Percentiles rank a stretch among this genome's conserved stretches.
Evolutionary conservation across 2,329 filamentous ascomycete species (phyloP).

Genomic region (Simplicillium aogashimaense): DNA sequence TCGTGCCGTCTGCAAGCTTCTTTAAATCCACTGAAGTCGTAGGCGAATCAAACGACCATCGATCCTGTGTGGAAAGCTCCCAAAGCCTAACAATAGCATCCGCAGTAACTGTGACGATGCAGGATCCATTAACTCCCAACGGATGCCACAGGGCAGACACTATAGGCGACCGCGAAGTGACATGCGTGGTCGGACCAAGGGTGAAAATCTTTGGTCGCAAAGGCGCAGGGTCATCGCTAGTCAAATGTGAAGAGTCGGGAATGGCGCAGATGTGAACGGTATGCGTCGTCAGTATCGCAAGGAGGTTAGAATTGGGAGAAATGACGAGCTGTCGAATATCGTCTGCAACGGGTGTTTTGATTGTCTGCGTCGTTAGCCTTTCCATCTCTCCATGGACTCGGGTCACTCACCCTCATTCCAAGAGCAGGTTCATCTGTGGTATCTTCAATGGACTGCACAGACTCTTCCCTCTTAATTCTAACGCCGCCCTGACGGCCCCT

Average conservation of each 20-base stretch:
- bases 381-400: neutral
- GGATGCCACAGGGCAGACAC: slow-evolving; percentile 88
- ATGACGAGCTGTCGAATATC: slow-evolving; percentile 78
- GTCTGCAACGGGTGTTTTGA: slow-evolving; percentile 69
- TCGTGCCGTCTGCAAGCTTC: slow-evolving; percentile 78
- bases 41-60: slow-evolving; percentile 79
- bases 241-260: slow-evolving; percentile 69
- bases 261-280: slow-evolving; percentile 83
- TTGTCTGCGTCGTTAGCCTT: slow-evolving; percentile 39
- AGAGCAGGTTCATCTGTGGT: slow-evolving; percentile 14
- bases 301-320: slow-evolving; percentile 70
- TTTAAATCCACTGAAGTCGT: slow-evolving; percentile 78
- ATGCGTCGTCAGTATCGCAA: slow-evolving; percentile 79
- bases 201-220: slow-evolving; percentile 81
- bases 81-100: slow-evolving; percentile 85
- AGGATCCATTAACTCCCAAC: slow-evolving; percentile 69
- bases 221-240: slow-evolving; percentile 53
- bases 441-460: slow-evolving; percentile 24
- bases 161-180: slow-evolving; percentile 73
- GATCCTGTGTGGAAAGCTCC: slow-evolving; percentile 76
- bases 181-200: slow-evolving; percentile 85
- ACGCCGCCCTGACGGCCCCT: slow-evolving; percentile 19
- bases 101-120: slow-evolving; percentile 77
- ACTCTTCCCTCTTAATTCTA: slow-evolving; percentile 39
- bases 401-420: slow-evolving; percentile 22